Conservation (phyloP, 73 alveolate genomes). For the Paramecium octaurelia region DNA sequence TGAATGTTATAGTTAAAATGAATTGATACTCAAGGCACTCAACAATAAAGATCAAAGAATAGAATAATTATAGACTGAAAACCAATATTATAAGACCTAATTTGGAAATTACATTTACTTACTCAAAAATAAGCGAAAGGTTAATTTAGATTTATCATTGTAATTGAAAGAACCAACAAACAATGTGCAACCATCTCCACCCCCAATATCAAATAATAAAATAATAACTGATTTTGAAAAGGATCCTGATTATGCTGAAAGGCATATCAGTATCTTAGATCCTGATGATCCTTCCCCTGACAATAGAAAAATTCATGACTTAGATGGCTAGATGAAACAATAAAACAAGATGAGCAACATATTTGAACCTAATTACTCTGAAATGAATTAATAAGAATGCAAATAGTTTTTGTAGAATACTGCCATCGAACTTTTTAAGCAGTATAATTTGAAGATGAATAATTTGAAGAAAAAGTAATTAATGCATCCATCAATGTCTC, state of each 20-base stretch:
- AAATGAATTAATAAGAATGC: not conserved
- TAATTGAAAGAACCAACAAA: not conserved
- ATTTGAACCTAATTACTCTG: not conserved
- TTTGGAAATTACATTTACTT: conserved; percentile 35
- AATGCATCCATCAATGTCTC: not conserved
- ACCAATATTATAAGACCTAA: not conserved
- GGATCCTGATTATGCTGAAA: not conserved
- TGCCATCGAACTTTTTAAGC: not conserved
- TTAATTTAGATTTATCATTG: conserved; percentile 10
- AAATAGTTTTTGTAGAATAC: not conserved
- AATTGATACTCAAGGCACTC: not conserved
- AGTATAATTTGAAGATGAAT: conserved; percentile 24
- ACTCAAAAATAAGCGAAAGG: conserved; percentile 26
- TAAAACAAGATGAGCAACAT: not conserved
- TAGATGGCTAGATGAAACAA: not conserved
- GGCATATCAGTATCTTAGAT: not conserved
- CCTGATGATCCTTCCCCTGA: not conserved
- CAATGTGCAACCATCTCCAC: not conserved
- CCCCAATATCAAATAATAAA: not conserved
- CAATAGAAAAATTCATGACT: not conserved
- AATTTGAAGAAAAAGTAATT: conserved; percentile 9
- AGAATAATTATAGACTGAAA: not conserved
- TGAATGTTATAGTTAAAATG: not conserved
- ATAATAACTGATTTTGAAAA: not conserved
- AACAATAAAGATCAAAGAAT: not conserved